Percentiles rank a stretch among this genome's conserved stretches.
These are phyloP conservation scores for Candida quercuum DNA, from an alignment of 805 yeast genomes.

Conservation along the genomic window DNA sequence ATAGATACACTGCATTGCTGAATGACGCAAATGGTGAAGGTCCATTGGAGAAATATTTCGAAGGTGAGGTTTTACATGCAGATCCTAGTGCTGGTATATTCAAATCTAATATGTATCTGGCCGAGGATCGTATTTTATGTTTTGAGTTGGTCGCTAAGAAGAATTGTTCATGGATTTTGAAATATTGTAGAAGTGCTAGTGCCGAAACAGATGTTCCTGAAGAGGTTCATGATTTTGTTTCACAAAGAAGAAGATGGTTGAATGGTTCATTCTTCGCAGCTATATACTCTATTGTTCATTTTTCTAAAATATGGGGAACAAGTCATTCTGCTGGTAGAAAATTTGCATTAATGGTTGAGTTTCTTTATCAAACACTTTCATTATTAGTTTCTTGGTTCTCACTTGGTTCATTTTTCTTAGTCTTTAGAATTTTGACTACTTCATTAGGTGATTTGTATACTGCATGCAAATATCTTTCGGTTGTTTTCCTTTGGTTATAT, in stretches of 20 bases:
- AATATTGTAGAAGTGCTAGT: conserved; percentile 80
- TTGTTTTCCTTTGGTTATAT: conserved; percentile 80
- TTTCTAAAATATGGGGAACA: conserved; percentile 70
- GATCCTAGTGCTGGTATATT: conserved; percentile 73
- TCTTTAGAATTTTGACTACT: conserved; percentile 80
- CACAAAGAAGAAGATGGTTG: conserved; percentile 94
- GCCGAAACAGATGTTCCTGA: conserved; percentile 98
- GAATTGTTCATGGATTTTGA: conserved; percentile 66
- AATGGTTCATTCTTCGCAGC: conserved; percentile 97
- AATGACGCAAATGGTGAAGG: conserved; percentile 67
- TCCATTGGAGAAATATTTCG: conserved; percentile 85
- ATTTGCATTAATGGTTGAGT: conserved; percentile 68
- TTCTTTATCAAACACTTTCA: conserved; percentile 68
- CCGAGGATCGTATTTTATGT: conserved; percentile 94
- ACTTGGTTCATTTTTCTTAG: conserved; percentile 82
- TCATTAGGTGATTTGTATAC: conserved; percentile 67
- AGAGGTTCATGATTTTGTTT: conserved; percentile 73
- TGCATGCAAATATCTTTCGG: conserved; percentile 74
- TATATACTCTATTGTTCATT: conserved; percentile 76
- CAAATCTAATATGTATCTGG: conserved; percentile 93
- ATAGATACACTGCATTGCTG: conserved; percentile 74
- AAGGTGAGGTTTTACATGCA: conserved; percentile 80
- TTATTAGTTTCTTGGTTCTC: conserved; percentile 90
- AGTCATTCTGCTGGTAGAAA: conserved; percentile 69
- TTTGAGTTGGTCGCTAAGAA: conserved; percentile 90